phyloP scores from a whole-genome alignment of 2,329 filamentous ascomycete genomes.

The Plectosphaerella sp. region DNA sequence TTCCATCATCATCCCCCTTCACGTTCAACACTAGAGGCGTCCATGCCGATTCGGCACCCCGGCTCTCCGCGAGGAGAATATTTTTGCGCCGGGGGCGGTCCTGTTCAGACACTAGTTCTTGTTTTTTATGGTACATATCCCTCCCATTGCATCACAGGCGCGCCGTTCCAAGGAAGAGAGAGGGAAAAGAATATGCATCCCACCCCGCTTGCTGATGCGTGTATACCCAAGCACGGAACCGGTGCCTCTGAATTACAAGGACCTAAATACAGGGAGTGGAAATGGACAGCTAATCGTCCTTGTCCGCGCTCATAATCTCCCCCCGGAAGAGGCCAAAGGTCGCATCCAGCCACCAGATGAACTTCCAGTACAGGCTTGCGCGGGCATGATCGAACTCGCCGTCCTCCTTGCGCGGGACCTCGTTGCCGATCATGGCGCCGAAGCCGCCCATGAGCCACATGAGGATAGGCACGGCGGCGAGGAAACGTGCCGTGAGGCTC shows the following conservation, averaged over 20 bases:
- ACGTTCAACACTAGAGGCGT: neutral
- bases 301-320: conserved; percentile 52
- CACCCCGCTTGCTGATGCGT: neutral
- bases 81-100: neutral
- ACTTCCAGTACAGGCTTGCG: conserved; percentile 63
- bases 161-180: too few species aligned
- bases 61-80: neutral
- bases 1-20: neutral
- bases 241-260: neutral
- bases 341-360: conserved; percentile 59
- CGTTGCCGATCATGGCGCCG: conserved; percentile 67
- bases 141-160: too few species aligned
- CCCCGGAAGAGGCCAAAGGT: conserved; percentile 55
- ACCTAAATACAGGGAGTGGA: neutral
- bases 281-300: conserved; percentile 43
- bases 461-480: conserved; percentile 64
- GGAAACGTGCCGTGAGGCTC: conserved; percentile 57
- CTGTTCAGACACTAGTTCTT: neutral
- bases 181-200: neutral
- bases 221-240: neutral
- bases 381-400: conserved; percentile 74
- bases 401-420: conserved; percentile 67
- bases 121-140: too few species aligned
- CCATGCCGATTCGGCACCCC: neutral
- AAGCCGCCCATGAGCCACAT: conserved; percentile 70